Percentiles rank a stretch among this genome's conserved stretches.
Conservation (phyloP, 2,329 filamentous ascomycete species). For the Graphilbum ipis-grandicollis region DNA sequence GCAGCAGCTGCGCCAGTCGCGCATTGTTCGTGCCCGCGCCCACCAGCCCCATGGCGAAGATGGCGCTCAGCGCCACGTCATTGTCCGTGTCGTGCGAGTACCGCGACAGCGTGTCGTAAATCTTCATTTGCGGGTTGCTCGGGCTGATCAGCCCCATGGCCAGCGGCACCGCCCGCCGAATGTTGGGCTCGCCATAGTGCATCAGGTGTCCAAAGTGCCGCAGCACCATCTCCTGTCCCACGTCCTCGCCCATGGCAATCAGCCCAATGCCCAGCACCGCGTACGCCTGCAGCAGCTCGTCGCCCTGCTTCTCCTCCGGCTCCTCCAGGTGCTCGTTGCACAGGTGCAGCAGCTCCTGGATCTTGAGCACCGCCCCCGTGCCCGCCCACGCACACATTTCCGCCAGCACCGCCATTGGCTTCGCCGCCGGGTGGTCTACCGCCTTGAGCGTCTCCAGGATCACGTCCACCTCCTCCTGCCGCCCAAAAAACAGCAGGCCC, state of each 20-base stretch:
- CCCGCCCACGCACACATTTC: conserved; percentile 98
- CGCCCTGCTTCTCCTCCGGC: conserved; percentile 83
- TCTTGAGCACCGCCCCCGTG: conserved; percentile 89
- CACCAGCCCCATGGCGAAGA: conserved; percentile 96
- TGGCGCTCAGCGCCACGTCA: conserved; percentile 94
- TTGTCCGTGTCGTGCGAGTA: conserved; percentile 99
- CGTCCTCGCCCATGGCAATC: conserved; percentile 95
- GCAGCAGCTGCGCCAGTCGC: conserved; percentile 78
- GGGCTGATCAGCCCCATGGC: conserved; percentile 95
- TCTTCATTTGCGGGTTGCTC: conserved; percentile 99
- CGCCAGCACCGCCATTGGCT: conserved; percentile 83
- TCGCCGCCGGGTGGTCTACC: conserved; percentile 91
- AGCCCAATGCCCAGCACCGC: conserved; percentile 86
- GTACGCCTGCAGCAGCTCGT: conserved; percentile 89
- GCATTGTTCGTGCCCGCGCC: conserved; percentile 98
- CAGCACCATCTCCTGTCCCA: conserved; percentile 97
- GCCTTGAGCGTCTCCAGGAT: conserved; percentile 93
- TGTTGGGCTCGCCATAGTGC: conserved; percentile 97
- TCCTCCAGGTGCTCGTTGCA: conserved; percentile 97
- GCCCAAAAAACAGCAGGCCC: conserved; percentile 85
- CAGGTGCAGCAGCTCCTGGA: conserved; percentile 92
- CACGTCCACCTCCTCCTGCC: conserved; percentile 97
- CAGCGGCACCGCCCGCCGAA: conserved; percentile 85
- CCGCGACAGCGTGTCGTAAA: conserved; percentile 92
- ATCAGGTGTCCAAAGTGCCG: conserved; percentile 95